These are phyloP conservation scores for Hypoxylon sp. DNA, from an alignment of 2,329 filamentous ascomycete genomes.

Conservation along the genomic window DNA sequence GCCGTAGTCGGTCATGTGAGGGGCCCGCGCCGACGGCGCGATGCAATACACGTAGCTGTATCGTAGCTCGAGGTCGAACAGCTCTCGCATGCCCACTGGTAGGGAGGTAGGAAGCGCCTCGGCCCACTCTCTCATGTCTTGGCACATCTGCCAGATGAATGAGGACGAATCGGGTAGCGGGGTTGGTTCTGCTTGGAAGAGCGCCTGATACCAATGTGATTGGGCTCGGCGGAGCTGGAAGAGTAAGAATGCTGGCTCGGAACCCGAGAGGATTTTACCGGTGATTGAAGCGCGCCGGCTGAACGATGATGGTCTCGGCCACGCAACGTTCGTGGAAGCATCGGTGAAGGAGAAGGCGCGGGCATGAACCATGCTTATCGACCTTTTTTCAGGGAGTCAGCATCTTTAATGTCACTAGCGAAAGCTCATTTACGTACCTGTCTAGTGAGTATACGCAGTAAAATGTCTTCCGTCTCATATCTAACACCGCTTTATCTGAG, in stretches of 20 bases:
- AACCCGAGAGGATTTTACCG: slow-evolving; percentile 64
- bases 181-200: slow-evolving; percentile 83
- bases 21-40: slow-evolving; percentile 82
- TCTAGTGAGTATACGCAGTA: slow-evolving; percentile 93
- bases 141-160: slow-evolving; percentile 82
- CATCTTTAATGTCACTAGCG: background rate
- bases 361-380: slow-evolving; percentile 89
- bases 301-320: slow-evolving; percentile 70
- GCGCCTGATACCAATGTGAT: slow-evolving; percentile 89
- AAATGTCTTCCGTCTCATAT: slow-evolving; percentile 86
- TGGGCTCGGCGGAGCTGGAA: slow-evolving; percentile 89
- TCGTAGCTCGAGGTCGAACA: slow-evolving; percentile 89
- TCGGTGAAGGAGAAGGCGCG: slow-evolving; percentile 95
- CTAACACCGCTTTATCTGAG: slow-evolving; percentile 77
- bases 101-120: slow-evolving; percentile 78
- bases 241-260: slow-evolving; percentile 80
- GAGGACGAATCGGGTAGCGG: slow-evolving; percentile 77
- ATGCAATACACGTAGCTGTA: slow-evolving; percentile 94
- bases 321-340: slow-evolving; percentile 84
- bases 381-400: slow-evolving; percentile 33
- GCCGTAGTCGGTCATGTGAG: slow-evolving; percentile 80
- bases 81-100: slow-evolving; percentile 75
- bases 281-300: slow-evolving; percentile 61
- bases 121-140: slow-evolving; percentile 85
- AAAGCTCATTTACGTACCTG: slow-evolving; percentile 66